Evolutionary conservation across 2,329 filamentous ascomycete species (phyloP), one percentile per base, ranked within the genome.

Genomic region (Graphilbum ipis-grandicollis): DNA sequence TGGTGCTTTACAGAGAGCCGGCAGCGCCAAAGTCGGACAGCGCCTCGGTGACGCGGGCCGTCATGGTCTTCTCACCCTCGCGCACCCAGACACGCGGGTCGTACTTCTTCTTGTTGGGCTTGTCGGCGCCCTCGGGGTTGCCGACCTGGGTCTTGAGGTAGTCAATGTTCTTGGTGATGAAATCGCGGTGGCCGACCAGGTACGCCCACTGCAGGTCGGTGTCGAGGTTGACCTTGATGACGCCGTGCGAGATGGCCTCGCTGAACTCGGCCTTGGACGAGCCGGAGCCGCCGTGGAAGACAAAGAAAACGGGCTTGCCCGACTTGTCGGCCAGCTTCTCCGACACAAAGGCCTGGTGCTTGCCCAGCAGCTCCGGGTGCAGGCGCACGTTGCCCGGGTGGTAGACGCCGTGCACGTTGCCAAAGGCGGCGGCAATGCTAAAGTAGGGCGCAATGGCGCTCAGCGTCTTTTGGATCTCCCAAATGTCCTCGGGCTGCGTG

Each of bases 151-250:
- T 75, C 65, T 71, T 64, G 50, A 98, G 65, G 70, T 96, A 98
- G 52, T 93, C 88, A 66, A 93, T 86, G 74, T 94, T 94, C 59
- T 75, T 80, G 53, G 84, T 61, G 56, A 96, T 71, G 69, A 85
- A 98, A 66, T 98, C 88, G 46, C 90, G 82, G 66, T 96, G 80
- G 64, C 90, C 90, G 44, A 65, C 65, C 48, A 90, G 71, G 72
- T 96, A 98, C 41, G 88, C 86, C 61, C 76, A 93, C 70, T 96
- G 88, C 63, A 96, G 73, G 57, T 98, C 90, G 35, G 90, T 98
- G 65, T 98, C 90, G 52, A 98, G 70, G 70, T 98, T 98, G 65
- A 98, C 90, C 79, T 98, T 98, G 67, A 94, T 79, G 50, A 98
- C 88, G 69, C 90, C 90, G 62, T 88, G 80, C 56, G 66, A 65